Evolutionary conservation across 129 eudicot species (phyloP).

Genomic region (Chrysanthemum lavandulifolium): DNA sequence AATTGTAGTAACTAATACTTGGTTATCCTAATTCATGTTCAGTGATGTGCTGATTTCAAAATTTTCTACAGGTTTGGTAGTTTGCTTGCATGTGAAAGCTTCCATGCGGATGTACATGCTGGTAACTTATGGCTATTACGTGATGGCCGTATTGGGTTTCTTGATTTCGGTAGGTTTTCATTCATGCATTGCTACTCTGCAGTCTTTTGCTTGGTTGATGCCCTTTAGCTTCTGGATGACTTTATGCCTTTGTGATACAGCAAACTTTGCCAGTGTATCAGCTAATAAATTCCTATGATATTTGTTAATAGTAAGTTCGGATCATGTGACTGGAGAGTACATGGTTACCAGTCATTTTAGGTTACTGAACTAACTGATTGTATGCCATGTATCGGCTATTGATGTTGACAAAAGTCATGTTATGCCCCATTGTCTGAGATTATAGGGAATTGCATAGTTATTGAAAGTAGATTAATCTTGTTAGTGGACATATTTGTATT

Average conservation of each 20-base stretch:
- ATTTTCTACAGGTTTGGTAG: slow-evolving; percentile 86
- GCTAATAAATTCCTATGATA: background rate
- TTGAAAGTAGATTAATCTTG: no score
- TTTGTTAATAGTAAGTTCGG: background rate
- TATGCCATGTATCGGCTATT: no score
- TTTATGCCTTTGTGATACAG: slow-evolving; percentile 13
- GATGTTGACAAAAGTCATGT: no score
- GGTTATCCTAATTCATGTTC: background rate
- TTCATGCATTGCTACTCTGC: background rate
- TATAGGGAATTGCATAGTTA: no score
- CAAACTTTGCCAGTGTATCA: slow-evolving; percentile 17
- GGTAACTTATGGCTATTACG: slow-evolving; percentile 94
- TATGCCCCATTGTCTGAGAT: no score
- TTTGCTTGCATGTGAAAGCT: slow-evolving; percentile 84
- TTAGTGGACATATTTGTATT: no score
- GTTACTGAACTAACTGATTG: no score
- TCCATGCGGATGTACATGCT: slow-evolving; percentile 98
- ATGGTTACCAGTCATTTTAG: background rate
- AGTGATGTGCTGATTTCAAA: slow-evolving; percentile 8
- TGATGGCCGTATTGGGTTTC: slow-evolving; percentile 97
- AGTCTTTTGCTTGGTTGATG: slow-evolving; percentile 2
- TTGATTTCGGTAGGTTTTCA: slow-evolving; percentile 75
- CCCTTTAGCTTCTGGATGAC: slow-evolving; percentile 15
- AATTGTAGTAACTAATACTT: slow-evolving; percentile 11
- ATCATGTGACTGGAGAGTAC: background rate